Evolutionary conservation across 2,329 filamentous ascomycete species (phyloP).

Genomic region (Monilinia vaccinii-corymbosi): DNA sequence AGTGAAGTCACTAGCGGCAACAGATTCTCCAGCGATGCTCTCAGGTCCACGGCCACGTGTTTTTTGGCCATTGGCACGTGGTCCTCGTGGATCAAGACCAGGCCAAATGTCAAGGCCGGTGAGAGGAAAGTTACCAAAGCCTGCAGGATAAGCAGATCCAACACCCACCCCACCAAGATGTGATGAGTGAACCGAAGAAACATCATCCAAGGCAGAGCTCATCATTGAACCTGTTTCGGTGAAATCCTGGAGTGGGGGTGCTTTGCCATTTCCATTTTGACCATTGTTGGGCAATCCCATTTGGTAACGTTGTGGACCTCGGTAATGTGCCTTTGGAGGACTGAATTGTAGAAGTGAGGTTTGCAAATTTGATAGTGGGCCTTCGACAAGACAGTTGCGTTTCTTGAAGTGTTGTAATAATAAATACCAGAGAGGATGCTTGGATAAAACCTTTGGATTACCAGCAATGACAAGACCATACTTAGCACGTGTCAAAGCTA

Average conservation of each 20-base stretch:
- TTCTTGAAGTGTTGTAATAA: slow-evolving; percentile 95
- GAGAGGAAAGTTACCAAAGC: slow-evolving; percentile 75
- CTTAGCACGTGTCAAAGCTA: slow-evolving; percentile 92
- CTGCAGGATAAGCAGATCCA: slow-evolving; percentile 73
- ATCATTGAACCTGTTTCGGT: slow-evolving; percentile 77
- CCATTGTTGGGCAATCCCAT: slow-evolving; percentile 51
- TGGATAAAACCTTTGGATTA: slow-evolving; percentile 94
- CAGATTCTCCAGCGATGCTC: slow-evolving; percentile 84
- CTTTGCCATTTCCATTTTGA: slow-evolving; percentile 25
- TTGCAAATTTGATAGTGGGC: slow-evolving; percentile 90
- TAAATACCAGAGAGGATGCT: slow-evolving; percentile 97
- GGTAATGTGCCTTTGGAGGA: slow-evolving; percentile 84
- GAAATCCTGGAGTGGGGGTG: slow-evolving; percentile 22
- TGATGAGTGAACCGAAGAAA: slow-evolving; percentile 90
- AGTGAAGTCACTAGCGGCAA: slow-evolving; percentile 83
- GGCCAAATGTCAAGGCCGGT: slow-evolving; percentile 72
- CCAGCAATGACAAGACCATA: slow-evolving; percentile 94
- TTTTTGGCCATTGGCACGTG: slow-evolving; percentile 54
- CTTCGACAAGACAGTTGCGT: slow-evolving; percentile 89
- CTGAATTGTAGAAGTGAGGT: slow-evolving; percentile 91
- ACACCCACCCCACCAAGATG: slow-evolving; percentile 79
- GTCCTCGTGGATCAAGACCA: slow-evolving; percentile 55
- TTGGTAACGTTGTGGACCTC: slow-evolving; percentile 78
- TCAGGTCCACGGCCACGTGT: slow-evolving; percentile 57
- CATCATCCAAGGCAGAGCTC: slow-evolving; percentile 94